Base-by-base conservation (phyloP, 371 early-diverging fungal genomes). In the Coemansia sp. region DNA sequence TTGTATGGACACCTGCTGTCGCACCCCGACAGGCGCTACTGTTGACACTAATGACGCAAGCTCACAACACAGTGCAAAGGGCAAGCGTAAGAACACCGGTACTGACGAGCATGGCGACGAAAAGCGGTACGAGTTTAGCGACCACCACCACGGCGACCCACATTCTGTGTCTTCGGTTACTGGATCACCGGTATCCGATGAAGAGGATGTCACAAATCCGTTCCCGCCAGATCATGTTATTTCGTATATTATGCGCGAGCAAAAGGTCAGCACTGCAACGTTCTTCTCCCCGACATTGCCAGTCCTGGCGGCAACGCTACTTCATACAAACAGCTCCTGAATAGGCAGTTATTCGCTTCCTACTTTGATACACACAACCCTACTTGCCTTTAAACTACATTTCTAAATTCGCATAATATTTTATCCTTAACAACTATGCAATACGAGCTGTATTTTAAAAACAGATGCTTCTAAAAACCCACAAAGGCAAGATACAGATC, bases 311-410 rank as follows among this genome's bases (percentile, higher is more conserved):
- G 96, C 92, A 9, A 96, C 96, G 39, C 91, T 96, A 9, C 94
- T 96, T n/a, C 96, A 94, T 93, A 95, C 93, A 73, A 95, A 96
- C 65, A 90, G 88, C 48, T 29, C 92, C 85, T 63, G 89, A n/a
- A 83, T 87, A 5, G 15, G 53, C 13, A 11, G 90, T 9, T 32
- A 32, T 32, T 32, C 32, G 32, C 8, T 32, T 32, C 32, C 32
- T 9, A n/a, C 17, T n/a, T 48, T 48, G 49, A 48, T 48, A 48
- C 49, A 48, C 6, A 8, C 49, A 48, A 19, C 52, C 12, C 3
- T 21, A 2, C 23, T 52, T 21, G 23, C 21, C 21, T 23, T 23
- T 23, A 52, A 23, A 52, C 8, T 17, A 11, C 52, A 11, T 23
- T 52, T 11, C 12, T 52, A 48, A 19, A 48, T 21, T 48, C 49